phyloP scores from a whole-genome alignment of 805 yeast genomes.

The Spathaspora arborariae region DNA sequence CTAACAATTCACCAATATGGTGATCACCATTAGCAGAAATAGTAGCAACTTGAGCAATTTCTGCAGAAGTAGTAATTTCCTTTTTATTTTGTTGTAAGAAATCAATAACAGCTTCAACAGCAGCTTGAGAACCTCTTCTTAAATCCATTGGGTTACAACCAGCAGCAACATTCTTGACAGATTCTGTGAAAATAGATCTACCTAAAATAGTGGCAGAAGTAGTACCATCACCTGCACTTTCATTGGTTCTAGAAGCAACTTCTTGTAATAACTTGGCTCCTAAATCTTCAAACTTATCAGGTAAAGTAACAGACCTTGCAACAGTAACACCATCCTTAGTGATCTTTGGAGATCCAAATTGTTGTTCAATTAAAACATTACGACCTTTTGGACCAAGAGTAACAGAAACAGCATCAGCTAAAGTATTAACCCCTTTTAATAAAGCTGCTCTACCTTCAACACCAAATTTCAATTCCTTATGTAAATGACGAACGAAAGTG shows the following conservation, averaged over 20 bases:
- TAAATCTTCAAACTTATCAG: constrained; percentile 92
- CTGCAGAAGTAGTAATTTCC: constrained; percentile 90
- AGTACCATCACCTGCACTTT: constrained; percentile 98
- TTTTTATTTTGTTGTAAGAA: constrained; percentile 82
- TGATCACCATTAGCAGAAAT: constrained; percentile 95
- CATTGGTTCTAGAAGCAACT: constrained; percentile 96
- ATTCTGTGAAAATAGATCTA: constrained; percentile 90
- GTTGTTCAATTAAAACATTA: constrained; percentile 93
- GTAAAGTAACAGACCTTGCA: constrained; percentile 76
- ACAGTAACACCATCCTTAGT: constrained; percentile 99
- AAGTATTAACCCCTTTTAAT: constrained; percentile 87
- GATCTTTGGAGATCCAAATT: constrained; percentile 95
- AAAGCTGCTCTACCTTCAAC: constrained; percentile 96
- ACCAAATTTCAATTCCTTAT: constrained; percentile 94
- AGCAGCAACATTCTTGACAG: constrained; percentile 95
- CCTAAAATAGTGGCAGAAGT: constrained; percentile 97
- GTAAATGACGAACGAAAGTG: constrained; percentile 49
- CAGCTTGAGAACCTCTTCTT: constrained; percentile 96
- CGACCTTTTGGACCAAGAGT: constrained; percentile 98
- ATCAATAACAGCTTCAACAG: constrained; percentile 88
- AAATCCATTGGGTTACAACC: constrained; percentile 99
- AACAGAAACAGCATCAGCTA: constrained; percentile 95
- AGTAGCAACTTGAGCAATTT: constrained; percentile 97
- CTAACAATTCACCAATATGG: constrained; percentile 87
- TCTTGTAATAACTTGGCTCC: constrained; percentile 96